Base-by-base conservation (phyloP, 768 basidiomycete genomes). In the Leccinum aurantiacum region DNA sequence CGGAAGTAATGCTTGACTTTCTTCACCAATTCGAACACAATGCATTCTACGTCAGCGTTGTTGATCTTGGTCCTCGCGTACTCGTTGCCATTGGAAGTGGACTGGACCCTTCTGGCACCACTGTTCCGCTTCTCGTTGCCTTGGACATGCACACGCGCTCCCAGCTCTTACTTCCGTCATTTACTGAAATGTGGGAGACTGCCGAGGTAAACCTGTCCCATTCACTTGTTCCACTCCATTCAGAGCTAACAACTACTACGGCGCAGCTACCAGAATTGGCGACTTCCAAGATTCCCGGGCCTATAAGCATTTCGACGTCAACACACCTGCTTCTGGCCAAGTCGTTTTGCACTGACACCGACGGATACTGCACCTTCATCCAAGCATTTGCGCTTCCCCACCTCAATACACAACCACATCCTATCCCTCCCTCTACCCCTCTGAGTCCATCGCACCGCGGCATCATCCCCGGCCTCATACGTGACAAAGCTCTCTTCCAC, bases 51-150 rank as follows among this genome's bases (percentile, higher is more conserved):
- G 33, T 33, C 33, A 33, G 33, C 0, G 3, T 6, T 11, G 57
- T 63, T 29, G 15, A 53, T 19, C 61, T 68, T 51, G 67, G 67
- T 27, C 64, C 67, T n/a, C 59, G 67, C n/a, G 53, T 54, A 25
- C 41, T 68, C 17, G 24, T 54, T 15, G 38, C 68, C 35, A 37
- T 37, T 37, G 35, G 35, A 37, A 37, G 35, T 15, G 35, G 35
- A 37, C 14, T 37, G 35, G 35, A 37, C 35, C 35, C 35, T 37
- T 37, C 35, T 37, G 37, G 37, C 37, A 15, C 37, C 15, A 37
- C 37, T 15, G 14, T 37, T 37, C 37, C 37, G 37, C 37, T 37
- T 58, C 17, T 59, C 13, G 11, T 68, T 15, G 60, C 48, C 35
- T 19, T 68, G 44, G 67, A 68, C 15, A 65, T 68, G 25, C 52